A percentile compares a stretch with the other conserved stretches of the same genome.
Conservation (phyloP, 148 eudicot genomes). For the Rheum nobile region DNA sequence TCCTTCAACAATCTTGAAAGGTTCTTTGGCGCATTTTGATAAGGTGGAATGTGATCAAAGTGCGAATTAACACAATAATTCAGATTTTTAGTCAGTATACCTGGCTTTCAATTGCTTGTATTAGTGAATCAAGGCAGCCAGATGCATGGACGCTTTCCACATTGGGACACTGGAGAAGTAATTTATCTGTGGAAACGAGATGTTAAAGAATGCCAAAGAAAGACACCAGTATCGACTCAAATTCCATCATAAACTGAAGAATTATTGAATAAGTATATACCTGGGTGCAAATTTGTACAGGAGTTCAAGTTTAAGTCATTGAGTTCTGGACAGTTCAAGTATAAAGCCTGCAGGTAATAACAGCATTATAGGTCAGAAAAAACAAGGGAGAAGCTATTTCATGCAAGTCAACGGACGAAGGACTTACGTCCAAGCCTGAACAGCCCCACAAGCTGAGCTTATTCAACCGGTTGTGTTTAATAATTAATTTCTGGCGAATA, state of each 20-base stretch:
- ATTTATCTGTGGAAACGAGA: slow-evolving; percentile 34
- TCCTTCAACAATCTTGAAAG: too few species aligned
- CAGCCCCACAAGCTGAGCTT: slow-evolving; percentile 98
- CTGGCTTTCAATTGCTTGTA: slow-evolving; percentile 55
- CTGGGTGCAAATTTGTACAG: slow-evolving; percentile 73
- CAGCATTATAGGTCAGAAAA: neutral
- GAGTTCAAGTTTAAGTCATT: slow-evolving; percentile 71
- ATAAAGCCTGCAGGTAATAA: slow-evolving; percentile 51
- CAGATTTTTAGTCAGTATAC: slow-evolving; percentile 17
- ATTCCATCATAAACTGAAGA: neutral
- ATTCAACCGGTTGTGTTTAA: slow-evolving; percentile 72
- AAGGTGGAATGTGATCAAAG: too few species aligned
- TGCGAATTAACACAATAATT: neutral
- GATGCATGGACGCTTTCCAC: slow-evolving; percentile 63
- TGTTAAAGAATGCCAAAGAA: neutral
- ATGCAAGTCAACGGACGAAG: neutral
- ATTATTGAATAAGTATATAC: slow-evolving; percentile 22
- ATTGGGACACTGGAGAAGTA: slow-evolving; percentile 70
- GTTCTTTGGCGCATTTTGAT: too few species aligned
- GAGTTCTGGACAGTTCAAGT: slow-evolving; percentile 76
- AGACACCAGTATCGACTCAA: neutral
- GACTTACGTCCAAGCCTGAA: slow-evolving; percentile 89
- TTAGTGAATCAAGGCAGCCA: slow-evolving; percentile 45
- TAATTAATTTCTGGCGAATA: slow-evolving; percentile 68
- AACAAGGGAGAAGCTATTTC: neutral